phyloP scores from a whole-genome alignment of 768 basidiomycete species.

The Suillus luteus region DNA sequence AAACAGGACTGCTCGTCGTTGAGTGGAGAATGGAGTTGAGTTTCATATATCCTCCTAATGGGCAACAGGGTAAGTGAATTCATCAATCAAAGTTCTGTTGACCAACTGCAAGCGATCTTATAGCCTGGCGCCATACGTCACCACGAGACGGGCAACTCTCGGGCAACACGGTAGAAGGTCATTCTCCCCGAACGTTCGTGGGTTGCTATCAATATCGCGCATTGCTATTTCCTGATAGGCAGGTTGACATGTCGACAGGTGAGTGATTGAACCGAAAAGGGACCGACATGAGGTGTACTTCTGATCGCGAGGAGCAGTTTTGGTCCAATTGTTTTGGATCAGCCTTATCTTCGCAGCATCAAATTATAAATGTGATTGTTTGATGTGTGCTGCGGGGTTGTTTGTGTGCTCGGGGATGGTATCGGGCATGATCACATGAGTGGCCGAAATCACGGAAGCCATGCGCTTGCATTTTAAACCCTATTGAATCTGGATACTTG shows the following conservation, averaged over 20 bases:
- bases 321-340: background rate
- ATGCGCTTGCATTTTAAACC: background rate
- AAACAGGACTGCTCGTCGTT: background rate
- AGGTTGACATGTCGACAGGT: background rate
- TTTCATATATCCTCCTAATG: background rate
- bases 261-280: background rate
- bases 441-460: background rate
- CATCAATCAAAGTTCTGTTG: too few relatives aligned
- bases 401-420: background rate
- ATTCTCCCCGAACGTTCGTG: background rate
- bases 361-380: background rate
- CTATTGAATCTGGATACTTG: background rate
- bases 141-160: slow-evolving; percentile 5
- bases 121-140: background rate
- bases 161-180: background rate
- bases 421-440: background rate
- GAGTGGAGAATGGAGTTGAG: background rate
- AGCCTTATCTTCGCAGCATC: background rate
- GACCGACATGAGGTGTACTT: background rate
- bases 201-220: background rate
- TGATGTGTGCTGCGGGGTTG: background rate
- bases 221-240: background rate
- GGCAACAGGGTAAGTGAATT: too few relatives aligned
- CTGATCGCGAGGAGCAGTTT: background rate
- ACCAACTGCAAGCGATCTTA: background rate